Conservation (phyloP, 2,329 filamentous ascomycete species). For the Claviceps pazoutovae region DNA sequence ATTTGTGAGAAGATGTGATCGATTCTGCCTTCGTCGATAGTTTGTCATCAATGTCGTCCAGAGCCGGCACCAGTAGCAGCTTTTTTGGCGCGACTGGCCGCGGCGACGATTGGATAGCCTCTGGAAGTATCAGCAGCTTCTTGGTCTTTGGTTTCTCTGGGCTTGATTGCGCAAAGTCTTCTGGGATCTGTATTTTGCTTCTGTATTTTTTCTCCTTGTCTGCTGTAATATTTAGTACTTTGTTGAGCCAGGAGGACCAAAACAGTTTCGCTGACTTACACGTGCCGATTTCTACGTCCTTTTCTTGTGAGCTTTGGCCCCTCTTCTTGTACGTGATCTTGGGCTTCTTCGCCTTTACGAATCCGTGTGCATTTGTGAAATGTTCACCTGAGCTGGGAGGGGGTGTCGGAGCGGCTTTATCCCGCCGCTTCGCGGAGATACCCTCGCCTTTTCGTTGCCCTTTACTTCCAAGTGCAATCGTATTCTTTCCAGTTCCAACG, state of each 20-base stretch:
- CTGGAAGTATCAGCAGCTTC: background rate
- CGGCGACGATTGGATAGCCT: background rate
- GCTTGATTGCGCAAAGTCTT: background rate
- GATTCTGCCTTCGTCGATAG: background rate
- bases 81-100: background rate
- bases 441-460: conserved; percentile 2
- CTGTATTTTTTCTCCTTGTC: background rate
- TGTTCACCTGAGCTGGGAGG: conserved; percentile 11
- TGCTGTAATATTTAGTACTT: background rate
- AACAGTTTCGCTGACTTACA: background rate
- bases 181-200: conserved; percentile 3
- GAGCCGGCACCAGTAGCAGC: conserved; percentile 1
- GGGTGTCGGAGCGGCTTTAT: background rate
- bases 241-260: background rate
- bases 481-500: background rate
- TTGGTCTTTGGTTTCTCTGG: conserved; percentile 2
- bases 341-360: conserved; percentile 8
- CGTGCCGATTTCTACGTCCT: conserved; percentile 6
- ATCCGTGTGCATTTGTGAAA: conserved; percentile 12
- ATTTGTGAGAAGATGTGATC: background rate
- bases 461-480: conserved; percentile 2
- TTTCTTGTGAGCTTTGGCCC: conserved; percentile 11
- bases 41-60: background rate
- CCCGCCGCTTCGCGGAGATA: background rate
- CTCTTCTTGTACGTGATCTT: conserved; percentile 16